phyloP scores from a whole-genome alignment of 2,329 filamentous ascomycete species.

The Dothideomycetidae sp. region DNA sequence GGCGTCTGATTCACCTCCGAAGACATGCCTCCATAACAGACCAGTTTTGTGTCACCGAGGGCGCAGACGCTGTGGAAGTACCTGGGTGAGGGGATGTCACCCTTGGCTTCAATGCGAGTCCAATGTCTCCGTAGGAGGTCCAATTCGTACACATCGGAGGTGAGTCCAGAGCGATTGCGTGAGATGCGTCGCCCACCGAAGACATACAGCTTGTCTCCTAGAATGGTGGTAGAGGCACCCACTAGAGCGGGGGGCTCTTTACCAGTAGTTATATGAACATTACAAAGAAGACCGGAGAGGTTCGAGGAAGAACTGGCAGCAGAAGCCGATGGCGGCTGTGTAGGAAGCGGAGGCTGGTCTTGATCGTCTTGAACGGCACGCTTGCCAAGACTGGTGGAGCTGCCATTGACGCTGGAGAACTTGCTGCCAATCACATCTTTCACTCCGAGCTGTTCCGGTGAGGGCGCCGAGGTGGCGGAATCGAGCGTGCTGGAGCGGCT shows the following conservation, averaged over 20 bases:
- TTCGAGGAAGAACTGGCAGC: slow-evolving; percentile 39
- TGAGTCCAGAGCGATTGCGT: slow-evolving; percentile 67
- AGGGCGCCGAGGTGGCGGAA: slow-evolving; percentile 31
- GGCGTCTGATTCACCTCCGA: slow-evolving; percentile 43
- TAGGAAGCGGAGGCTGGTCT: slow-evolving; percentile 4
- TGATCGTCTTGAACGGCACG: slow-evolving; percentile 27
- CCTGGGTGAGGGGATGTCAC: slow-evolving; percentile 75
- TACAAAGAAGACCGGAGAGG: slow-evolving; percentile 52
- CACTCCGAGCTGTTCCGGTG: slow-evolving; percentile 26
- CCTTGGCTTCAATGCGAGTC: slow-evolving; percentile 72
- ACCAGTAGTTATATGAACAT: slow-evolving; percentile 70
- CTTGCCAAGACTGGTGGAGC: slow-evolving; percentile 32
- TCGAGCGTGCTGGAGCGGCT: slow-evolving; percentile 35
- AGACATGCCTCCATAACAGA: slow-evolving; percentile 98
- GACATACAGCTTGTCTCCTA: slow-evolving; percentile 92
- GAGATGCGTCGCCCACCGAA: slow-evolving; percentile 87
- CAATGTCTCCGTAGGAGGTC: slow-evolving; percentile 85
- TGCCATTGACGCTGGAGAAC: slow-evolving; percentile 30
- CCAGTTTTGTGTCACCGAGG: slow-evolving; percentile 85
- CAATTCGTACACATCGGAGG: slow-evolving; percentile 82
- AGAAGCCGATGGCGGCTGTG: slow-evolving; percentile 16
- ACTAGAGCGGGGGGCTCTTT: slow-evolving; percentile 83
- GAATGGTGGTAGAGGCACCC: slow-evolving; percentile 83
- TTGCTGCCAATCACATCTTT: slow-evolving; percentile 23
- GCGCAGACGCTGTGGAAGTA: slow-evolving; percentile 97